phyloP scores from a whole-genome alignment of 176 grass and related monocot species.

The Oryza brachyantha region DNA sequence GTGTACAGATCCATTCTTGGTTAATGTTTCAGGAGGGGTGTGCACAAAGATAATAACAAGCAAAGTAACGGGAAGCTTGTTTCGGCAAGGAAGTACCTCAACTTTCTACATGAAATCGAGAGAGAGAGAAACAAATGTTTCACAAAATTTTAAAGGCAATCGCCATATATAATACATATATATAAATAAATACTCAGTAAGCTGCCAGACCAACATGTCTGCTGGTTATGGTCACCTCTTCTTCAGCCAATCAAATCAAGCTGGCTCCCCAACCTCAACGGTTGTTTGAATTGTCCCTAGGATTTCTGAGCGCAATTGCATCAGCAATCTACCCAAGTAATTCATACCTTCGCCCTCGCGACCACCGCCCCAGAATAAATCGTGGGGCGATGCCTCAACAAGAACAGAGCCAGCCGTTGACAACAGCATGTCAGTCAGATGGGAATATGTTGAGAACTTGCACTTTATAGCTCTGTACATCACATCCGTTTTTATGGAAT shows the following conservation, averaged over 20 bases:
- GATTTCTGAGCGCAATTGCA: slow-evolving; percentile 76
- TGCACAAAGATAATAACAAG: too few species aligned
- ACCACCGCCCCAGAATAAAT: slow-evolving; percentile 92
- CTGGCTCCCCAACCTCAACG: not conserved
- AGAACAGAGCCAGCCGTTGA: slow-evolving; percentile 87
- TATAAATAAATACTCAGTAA: not conserved
- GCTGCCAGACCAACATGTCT: not conserved
- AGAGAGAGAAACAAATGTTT: not conserved
- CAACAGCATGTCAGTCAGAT: slow-evolving; percentile 67
- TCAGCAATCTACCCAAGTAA: slow-evolving; percentile 83
- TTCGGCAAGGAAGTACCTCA: not conserved
- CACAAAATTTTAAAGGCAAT: not conserved
- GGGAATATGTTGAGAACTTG: slow-evolving; percentile 70
- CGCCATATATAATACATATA: too few species aligned
- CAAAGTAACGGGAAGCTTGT: too few species aligned
- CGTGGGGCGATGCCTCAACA: slow-evolving; percentile 86
- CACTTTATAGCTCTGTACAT: slow-evolving; percentile 77
- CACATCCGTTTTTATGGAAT: slow-evolving; percentile 63
- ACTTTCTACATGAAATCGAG: not conserved
- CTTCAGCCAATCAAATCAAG: slow-evolving; percentile 23
- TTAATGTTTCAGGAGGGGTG: too few species aligned
- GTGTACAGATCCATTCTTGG: too few species aligned
- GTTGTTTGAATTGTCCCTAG: slow-evolving; percentile 14
- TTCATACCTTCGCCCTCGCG: slow-evolving; percentile 87
- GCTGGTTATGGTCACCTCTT: not conserved